phyloP scores from a whole-genome alignment of 805 yeast genomes.

The Dipodascus geniculatus region DNA sequence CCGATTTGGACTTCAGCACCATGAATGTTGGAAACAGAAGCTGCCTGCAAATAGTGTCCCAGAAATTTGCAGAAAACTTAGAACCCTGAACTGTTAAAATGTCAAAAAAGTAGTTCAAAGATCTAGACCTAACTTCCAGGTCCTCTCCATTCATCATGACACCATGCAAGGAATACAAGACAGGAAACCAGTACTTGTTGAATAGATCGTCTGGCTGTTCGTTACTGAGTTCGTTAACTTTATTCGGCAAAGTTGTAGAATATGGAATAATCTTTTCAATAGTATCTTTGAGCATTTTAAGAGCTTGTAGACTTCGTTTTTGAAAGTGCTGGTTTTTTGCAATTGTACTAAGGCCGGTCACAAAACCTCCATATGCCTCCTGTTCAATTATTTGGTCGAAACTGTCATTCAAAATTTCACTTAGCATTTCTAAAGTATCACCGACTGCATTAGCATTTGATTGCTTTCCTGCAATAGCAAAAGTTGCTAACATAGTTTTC shows the following conservation, averaged over 20 bases:
- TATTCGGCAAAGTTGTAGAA: not conserved
- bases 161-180: conserved; percentile 71
- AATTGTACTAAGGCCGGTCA: conserved; percentile 64
- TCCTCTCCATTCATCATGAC: conserved; percentile 91
- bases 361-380: conserved; percentile 54
- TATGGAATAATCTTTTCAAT: conserved; percentile 44
- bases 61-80: conserved; percentile 58
- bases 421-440: conserved; percentile 53
- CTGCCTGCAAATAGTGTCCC: conserved; percentile 75
- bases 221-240: too few species aligned
- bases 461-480: conserved; percentile 60
- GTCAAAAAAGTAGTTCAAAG: conserved; percentile 73
- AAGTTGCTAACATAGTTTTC: conserved; percentile 75
- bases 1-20: conserved; percentile 66
- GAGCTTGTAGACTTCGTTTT: conserved; percentile 65
- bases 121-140: conserved; percentile 84
- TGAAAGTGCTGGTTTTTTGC: conserved; percentile 80
- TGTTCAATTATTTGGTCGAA: conserved; percentile 53
- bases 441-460: conserved; percentile 38
- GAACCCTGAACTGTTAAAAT: conserved; percentile 69
- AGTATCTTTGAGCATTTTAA: conserved; percentile 57
- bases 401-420: conserved; percentile 48
- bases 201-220: conserved; percentile 20
- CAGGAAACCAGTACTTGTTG: conserved; percentile 64
- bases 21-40: conserved; percentile 84